Evolutionary conservation across 73 alveolate species (phyloP), one percentile per base, ranked within the genome.

Genomic region (Paramecium primaurelia): DNA sequence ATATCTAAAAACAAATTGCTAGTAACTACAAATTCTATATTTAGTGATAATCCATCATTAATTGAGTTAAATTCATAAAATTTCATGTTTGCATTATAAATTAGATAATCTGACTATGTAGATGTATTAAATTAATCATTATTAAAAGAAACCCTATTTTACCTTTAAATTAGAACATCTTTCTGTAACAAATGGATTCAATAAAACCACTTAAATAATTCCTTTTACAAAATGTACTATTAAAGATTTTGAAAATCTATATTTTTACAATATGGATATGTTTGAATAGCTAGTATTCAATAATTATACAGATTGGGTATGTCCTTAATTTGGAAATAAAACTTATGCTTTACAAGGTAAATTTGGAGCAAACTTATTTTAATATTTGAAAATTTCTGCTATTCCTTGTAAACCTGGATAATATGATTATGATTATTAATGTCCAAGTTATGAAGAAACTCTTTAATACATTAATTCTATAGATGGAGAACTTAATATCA

Each of bases 1-100:
- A 54, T n/a, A 18, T 54, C 69, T 18, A 75, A 22, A 40, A 75
- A 75, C 49, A 75, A 30, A 40, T 22, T 37, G 58, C 38, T 75
- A 2, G 88, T 75, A 4, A 34, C 58, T 12, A 75, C 58, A 37
- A 34, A 22, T 9, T 3, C 60, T 9, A 37, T 32, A 36, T 75
- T 75, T 40, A 75, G 49, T 75, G 88, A 75, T 75, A 75, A 16
- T 34, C 88, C 88, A 75, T 40, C 42, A 75, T 75, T 22, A 75
- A 37, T 75, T 37, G 42, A 37, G 26, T 26, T 75, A 10, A 40
- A 75, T 40, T 32, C 42, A 32, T 22, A 40, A 26, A 75, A 75
- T 18, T 75, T 75, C 49, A 75, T 75, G 88, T 75, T 75, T 37
- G 88, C 88, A 14, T 22, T 75, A 6, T 37, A 75, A 75, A 37